Percentiles rank a stretch among this genome's conserved stretches.
phyloP scores from a whole-genome alignment of 1,284 basidiomycete genomes.

The Entoloma clypeatum region DNA sequence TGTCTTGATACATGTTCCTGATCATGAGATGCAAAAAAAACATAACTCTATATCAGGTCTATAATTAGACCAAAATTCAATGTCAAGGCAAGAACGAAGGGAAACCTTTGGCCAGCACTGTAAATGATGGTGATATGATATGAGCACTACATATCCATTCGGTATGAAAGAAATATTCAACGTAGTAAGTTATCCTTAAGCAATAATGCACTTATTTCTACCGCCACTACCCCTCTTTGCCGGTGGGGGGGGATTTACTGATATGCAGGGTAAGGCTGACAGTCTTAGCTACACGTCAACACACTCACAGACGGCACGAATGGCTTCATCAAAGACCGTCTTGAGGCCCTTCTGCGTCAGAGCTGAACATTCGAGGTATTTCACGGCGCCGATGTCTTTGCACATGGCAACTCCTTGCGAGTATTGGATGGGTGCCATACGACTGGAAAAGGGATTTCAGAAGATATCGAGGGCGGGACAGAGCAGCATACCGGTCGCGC shows the following conservation, averaged over 20 bases:
- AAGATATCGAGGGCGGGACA: background rate
- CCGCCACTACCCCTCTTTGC: slow-evolving; percentile 42
- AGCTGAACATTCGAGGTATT: slow-evolving; percentile 96
- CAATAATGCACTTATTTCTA: slow-evolving; percentile 61
- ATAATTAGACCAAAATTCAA: slow-evolving; percentile 16
- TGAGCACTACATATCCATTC: slow-evolving; percentile 25
- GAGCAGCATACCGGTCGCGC: slow-evolving; percentile 66
- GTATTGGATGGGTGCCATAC: slow-evolving; percentile 94
- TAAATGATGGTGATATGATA: slow-evolving; percentile 58
- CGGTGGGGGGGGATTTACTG: slow-evolving; percentile 71
- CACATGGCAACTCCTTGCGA: slow-evolving; percentile 88
- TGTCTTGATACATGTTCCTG: too few relatives aligned
- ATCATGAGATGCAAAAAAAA: slow-evolving; percentile 11
- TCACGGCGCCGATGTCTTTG: slow-evolving; percentile 92
- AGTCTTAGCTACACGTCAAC: background rate
- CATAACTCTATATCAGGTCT: slow-evolving; percentile 4
- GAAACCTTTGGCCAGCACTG: slow-evolving; percentile 46
- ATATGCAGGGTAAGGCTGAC: slow-evolving; percentile 7
- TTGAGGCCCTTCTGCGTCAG: slow-evolving; percentile 97
- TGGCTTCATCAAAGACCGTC: slow-evolving; percentile 96
- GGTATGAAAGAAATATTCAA: slow-evolving; percentile 17
- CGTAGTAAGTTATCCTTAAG: slow-evolving; percentile 42
- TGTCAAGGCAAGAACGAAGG: slow-evolving; percentile 33
- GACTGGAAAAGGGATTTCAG: slow-evolving; percentile 42
- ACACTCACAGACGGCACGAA: slow-evolving; percentile 83